phyloP scores from a whole-genome alignment of 179 eudicot genomes.

The Actinidia chinensis region DNA sequence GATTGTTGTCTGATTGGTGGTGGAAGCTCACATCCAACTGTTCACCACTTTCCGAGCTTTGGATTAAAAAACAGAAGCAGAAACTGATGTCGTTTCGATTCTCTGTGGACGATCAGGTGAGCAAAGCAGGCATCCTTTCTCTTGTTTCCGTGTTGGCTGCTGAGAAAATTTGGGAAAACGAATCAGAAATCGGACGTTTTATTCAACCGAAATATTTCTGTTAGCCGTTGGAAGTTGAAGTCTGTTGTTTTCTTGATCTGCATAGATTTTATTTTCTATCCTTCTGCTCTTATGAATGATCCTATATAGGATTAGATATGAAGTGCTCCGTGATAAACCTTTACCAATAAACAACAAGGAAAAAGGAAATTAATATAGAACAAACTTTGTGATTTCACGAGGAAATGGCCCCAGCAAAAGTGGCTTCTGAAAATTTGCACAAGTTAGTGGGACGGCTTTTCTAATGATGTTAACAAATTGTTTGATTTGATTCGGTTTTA shows the following conservation, averaged over 20 bases:
- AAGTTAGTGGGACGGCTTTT: background rate
- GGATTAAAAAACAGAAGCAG: background rate
- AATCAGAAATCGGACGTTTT: background rate
- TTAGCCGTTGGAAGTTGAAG: background rate
- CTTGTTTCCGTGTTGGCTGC: conserved; percentile 5
- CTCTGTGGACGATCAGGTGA: conserved; percentile 5
- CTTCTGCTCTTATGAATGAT: conserved; percentile 1
- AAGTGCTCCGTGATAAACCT: background rate
- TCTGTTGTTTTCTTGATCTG: background rate
- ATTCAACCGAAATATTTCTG: background rate
- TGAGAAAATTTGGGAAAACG: background rate
- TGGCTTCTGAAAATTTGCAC: background rate
- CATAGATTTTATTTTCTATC: background rate
- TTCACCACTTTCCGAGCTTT: background rate
- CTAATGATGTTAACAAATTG: background rate
- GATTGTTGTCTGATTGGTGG: background rate
- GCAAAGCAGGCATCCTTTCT: background rate
- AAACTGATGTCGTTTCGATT: background rate
- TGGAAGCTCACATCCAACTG: background rate
- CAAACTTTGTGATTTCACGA: background rate
- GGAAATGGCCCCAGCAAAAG: background rate
- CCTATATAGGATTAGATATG: background rate
- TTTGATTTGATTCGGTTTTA: background rate
- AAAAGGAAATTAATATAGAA: background rate
- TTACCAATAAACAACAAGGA: too few species aligned